phyloP scores from a whole-genome alignment of 2,329 filamentous ascomycete genomes.

The Pyrenophora graminea region DNA sequence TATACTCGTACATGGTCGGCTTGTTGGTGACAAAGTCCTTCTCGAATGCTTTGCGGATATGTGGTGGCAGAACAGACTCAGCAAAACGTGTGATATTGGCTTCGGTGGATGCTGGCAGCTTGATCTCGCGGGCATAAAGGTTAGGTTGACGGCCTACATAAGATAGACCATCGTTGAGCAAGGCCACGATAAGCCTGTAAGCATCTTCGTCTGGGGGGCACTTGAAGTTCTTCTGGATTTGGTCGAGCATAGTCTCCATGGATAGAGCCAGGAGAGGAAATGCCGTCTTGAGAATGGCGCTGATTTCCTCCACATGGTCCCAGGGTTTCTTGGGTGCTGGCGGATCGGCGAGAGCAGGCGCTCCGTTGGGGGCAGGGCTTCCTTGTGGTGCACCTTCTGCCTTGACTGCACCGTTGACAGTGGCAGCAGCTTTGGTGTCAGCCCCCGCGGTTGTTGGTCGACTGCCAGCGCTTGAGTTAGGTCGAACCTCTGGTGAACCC shows the following conservation, averaged over 20 bases:
- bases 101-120: slow-evolving; percentile 86
- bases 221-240: slow-evolving; percentile 99
- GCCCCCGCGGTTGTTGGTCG: slow-evolving; percentile 40
- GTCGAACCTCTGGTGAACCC: slow-evolving; percentile 41
- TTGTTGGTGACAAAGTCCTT: slow-evolving; percentile 95
- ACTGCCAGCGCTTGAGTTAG: slow-evolving; percentile 36
- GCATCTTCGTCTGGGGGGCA: slow-evolving; percentile 98
- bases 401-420: slow-evolving; percentile 48
- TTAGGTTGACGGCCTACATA: slow-evolving; percentile 87
- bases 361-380: slow-evolving; percentile 33
- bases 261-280: slow-evolving; percentile 94
- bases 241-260: slow-evolving; percentile 99
- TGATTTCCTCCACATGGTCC: slow-evolving; percentile 96
- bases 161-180: slow-evolving; percentile 91
- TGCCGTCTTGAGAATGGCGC: slow-evolving; percentile 92
- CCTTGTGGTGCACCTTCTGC: slow-evolving; percentile 43
- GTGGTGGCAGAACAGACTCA: slow-evolving; percentile 89
- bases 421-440: slow-evolving; percentile 59
- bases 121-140: slow-evolving; percentile 87
- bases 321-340: slow-evolving; percentile 72
- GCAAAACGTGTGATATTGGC: slow-evolving; percentile 96
- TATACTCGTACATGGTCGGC: slow-evolving; percentile 98
- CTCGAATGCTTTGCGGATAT: slow-evolving; percentile 96
- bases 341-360: slow-evolving; percentile 26
- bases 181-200: slow-evolving; percentile 93